Evolutionary conservation across 2,329 filamentous ascomycete species (phyloP), one percentile per base, ranked within the genome.

Genomic region (Parastagonospora avenae): DNA sequence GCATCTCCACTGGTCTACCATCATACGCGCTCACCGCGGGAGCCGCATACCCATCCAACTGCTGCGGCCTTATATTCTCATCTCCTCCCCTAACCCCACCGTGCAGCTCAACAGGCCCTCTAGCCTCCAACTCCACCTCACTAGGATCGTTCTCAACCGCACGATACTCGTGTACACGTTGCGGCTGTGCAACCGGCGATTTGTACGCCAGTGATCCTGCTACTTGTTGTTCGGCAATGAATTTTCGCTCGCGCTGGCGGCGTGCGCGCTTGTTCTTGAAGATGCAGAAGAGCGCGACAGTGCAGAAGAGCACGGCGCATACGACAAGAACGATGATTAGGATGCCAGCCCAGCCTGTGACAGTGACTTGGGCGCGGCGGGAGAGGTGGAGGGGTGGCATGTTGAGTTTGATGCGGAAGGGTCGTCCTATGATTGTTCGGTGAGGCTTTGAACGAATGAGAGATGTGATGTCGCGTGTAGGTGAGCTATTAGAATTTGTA

Each of bases 51-150:
- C 54, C 54, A 29, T 57, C 52, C 24, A 58, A 35, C 28, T 60
- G 46, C 10, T 54, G 57, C 19, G 42, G 40, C 8, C 33, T 29
- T 10, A 44, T n/a, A 12, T 49, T 33, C 28, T 32, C 28, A 12
- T 33, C 10, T 30, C 10, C 14, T 7, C 16, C n/a, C n/a, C n/a
- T n/a, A n/a, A n/a, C n/a, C n/a, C n/a, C 38, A 12, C 49, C 48
- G 12, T 57, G 51, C 15, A 58, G 28, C 29, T 60, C 57, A 35
- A 50, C 19, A 11, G 57, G 50, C 2, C 50, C 52, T 12, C 42
- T 24, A 7, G 4, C 38, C 37, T 30, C 38, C n/a, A 11, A 10
- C 27, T 8, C 16, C 19, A 36, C 11, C 10, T 35, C 31, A 15
- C 8, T 10, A 29, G 11, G 16, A 14, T 29, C 30, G 8, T 33